phyloP scores from a whole-genome alignment of 1,284 basidiomycete species.

The Hymenochaete sp. region DNA sequence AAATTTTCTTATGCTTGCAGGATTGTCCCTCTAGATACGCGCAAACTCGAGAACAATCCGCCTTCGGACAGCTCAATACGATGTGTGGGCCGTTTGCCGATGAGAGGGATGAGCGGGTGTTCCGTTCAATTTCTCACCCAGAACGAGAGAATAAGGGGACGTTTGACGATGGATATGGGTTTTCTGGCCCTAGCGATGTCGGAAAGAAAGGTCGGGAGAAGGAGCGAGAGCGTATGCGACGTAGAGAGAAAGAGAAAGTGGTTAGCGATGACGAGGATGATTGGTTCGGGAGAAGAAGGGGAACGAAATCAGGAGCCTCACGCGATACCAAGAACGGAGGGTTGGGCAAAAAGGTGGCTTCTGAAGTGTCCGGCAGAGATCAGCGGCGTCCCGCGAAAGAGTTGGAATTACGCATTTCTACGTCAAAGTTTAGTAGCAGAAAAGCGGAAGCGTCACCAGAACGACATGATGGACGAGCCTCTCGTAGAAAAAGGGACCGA shows the following conservation, averaged over 20 bases:
- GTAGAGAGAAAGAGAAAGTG: conserved; percentile 39
- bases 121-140: too few species aligned
- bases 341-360: conserved; percentile 12
- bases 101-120: conserved; percentile 25
- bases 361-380: conserved; percentile 20
- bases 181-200: conserved; percentile 45
- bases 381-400: conserved; percentile 1
- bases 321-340: conserved; percentile 13
- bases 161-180: conserved; percentile 36
- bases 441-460: conserved; percentile 1
- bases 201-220: conserved; percentile 56
- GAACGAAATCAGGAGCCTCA: conserved; percentile 4
- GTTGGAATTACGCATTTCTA: conserved; percentile 5
- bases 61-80: conserved; percentile 66
- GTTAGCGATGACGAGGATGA: conserved; percentile 43
- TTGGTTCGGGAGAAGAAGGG: conserved; percentile 47
- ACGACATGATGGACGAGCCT: conserved; percentile 9
- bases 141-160: conserved; percentile 29
- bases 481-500: conserved; percentile 10
- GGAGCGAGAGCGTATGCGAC: conserved; percentile 47
- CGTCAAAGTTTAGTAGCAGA: background rate
- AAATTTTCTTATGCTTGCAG: conserved; percentile 56
- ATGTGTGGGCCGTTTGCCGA: conserved; percentile 69
- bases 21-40: conserved; percentile 38
- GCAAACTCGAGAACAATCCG: conserved; percentile 56